Evolutionary conservation across 1,284 basidiomycete genomes (phyloP).

Genomic region (Anthracocystis setariae): DNA sequence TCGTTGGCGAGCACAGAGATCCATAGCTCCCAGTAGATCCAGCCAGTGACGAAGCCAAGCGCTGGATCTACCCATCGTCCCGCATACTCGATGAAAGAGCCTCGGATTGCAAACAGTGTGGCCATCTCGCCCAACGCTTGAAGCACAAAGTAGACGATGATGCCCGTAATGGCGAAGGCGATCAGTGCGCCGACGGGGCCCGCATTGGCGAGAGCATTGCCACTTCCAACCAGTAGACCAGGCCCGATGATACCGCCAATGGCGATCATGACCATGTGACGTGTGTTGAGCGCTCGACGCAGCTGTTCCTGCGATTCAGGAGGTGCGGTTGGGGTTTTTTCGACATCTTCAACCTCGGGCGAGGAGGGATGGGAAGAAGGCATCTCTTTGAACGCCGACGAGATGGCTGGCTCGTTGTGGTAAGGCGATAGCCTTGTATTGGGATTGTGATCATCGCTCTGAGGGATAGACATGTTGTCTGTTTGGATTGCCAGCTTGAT

Average conservation of each 20-base stretch:
- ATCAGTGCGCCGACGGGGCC: conserved; percentile 52
- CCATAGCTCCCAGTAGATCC: conserved; percentile 68
- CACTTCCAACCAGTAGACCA: conserved; percentile 53
- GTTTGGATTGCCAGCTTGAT: too few species aligned
- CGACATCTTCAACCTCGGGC: conserved; percentile 22
- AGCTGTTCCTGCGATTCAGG: conserved; percentile 30
- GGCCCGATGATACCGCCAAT: conserved; percentile 61
- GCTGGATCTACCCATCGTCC: conserved; percentile 82
- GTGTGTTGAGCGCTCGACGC: conserved; percentile 42
- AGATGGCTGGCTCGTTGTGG: not conserved
- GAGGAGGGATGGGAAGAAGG: conserved; percentile 15
- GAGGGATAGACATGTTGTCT: too few species aligned
- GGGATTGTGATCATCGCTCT: too few species aligned
- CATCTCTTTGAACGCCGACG: conserved; percentile 18
- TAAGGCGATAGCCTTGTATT: too few species aligned
- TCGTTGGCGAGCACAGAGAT: conserved; percentile 48
- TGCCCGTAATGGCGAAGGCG: conserved; percentile 49
- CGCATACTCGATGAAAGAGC: conserved; percentile 82
- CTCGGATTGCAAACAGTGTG: conserved; percentile 72
- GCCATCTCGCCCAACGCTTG: conserved; percentile 51
- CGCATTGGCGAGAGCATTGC: conserved; percentile 41
- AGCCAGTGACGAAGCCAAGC: conserved; percentile 73
- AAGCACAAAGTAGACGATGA: conserved; percentile 51
- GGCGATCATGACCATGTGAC: conserved; percentile 58
- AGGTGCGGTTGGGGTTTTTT: conserved; percentile 12